Conservation (phyloP, 1,284 basidiomycete species). For the Marasmius oreades region DNA sequence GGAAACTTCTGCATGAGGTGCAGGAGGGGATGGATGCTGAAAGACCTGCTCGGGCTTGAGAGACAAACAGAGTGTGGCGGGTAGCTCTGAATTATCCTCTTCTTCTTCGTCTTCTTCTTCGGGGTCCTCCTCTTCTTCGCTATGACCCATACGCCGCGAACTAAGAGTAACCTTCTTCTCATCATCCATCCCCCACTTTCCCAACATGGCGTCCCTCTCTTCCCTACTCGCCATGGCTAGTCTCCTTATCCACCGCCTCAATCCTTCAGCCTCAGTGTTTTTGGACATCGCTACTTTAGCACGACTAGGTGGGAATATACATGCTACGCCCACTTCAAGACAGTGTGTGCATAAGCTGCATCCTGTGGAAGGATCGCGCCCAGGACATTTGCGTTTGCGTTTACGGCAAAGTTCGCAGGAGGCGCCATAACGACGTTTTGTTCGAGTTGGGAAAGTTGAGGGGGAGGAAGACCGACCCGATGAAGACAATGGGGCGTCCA, state of each 20-base stretch:
- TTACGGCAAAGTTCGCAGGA: slow-evolving; percentile 14
- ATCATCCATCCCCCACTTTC: slow-evolving; percentile 11
- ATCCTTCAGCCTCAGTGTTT: slow-evolving; percentile 7
- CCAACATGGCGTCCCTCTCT: slow-evolving; percentile 10
- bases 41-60: slow-evolving; percentile 9
- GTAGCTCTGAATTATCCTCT: neutral
- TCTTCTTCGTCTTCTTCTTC: neutral
- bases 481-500: too few relatives aligned
- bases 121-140: neutral
- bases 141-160: neutral
- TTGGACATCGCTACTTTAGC: neutral
- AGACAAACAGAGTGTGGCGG: slow-evolving; percentile 10
- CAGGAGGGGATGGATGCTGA: neutral
- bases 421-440: slow-evolving; percentile 15
- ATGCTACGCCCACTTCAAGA: slow-evolving; percentile 15
- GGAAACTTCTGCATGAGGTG: slow-evolving; percentile 1
- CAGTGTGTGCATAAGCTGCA: slow-evolving; percentile 15
- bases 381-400: slow-evolving; percentile 12
- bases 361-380: slow-evolving; percentile 9
- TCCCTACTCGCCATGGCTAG: slow-evolving; percentile 9
- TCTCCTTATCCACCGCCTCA: slow-evolving; percentile 12
- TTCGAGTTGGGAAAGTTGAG: slow-evolving; percentile 6
- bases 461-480: too few relatives aligned
- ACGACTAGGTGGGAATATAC: slow-evolving; percentile 14
- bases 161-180: slow-evolving; percentile 2